Evolutionary conservation across 1,284 basidiomycete species (phyloP), one percentile per base, ranked within the genome.

Genomic region (Hemileia vastatrix): DNA sequence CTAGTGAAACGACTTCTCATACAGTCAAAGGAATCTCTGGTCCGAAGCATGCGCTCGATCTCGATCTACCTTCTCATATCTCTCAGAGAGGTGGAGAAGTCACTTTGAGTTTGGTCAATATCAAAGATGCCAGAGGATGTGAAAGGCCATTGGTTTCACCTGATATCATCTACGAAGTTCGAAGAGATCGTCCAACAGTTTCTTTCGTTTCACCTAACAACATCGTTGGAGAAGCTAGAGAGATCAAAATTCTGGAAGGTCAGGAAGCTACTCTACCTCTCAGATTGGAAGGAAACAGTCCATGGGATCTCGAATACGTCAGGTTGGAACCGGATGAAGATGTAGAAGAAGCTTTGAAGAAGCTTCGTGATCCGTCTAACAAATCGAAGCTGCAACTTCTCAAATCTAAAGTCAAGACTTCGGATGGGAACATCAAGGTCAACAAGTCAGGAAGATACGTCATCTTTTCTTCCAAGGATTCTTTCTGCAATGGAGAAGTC

Each of bases 101-200:
- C 72, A 87, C 90, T 61, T 83, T 93, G 59, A 85, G 87, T 70
- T 78, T 92, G 56, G 81, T 88, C 63, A 88, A 83, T 68, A 83
- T 95, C 44, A 87, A 90, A 73, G 94, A 97, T 77, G 83, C 83
- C 1, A 89, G 90, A 70, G 87, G 87, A 23, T 97, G 94, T 77
- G 87, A 86, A 71, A 83, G 88, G 47, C 76, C 84, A 18, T 77
- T 96, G 21, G 83, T 84, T 19, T 84, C 86, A 0, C 84, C 86
- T 19, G 87, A 89, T 11, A 78, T 95, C 54, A 82, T 84, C 18
- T 86, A 94, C 57, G 88, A 90, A 67, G 89, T 97, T 15, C 83
- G 87, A 68, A 80, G 90, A 61, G 80, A 86, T 13, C 85, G 87
- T 84, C 90, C 94, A 2, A 92, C 87, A 1, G 90, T 82, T 18